Evolutionary conservation across 1,284 basidiomycete species (phyloP).

Genomic region (Malassezia slooffiae): DNA sequence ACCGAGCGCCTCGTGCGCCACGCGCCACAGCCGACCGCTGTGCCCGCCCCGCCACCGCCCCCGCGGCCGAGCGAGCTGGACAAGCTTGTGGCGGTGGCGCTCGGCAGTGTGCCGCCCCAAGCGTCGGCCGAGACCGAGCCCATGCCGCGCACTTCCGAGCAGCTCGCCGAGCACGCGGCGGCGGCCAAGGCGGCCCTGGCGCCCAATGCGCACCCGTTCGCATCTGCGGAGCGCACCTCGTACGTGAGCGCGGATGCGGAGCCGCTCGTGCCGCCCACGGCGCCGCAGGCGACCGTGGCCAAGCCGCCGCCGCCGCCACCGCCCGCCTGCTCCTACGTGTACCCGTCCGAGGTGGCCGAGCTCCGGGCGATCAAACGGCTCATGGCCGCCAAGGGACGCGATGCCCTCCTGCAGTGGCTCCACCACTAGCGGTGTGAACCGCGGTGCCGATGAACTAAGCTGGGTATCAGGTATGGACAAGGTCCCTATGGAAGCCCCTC

Average conservation of each 20-base stretch:
- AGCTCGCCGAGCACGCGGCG: slow-evolving; percentile 3
- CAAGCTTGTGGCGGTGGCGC: slow-evolving; percentile 6
- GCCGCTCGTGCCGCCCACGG: not conserved
- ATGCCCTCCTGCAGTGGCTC: slow-evolving; percentile 17
- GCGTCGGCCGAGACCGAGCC: not conserved
- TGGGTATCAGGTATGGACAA: too few relatives aligned
- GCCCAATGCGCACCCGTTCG: slow-evolving; percentile 10
- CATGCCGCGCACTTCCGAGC: not conserved
- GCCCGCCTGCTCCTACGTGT: slow-evolving; percentile 7
- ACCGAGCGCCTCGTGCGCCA: not conserved
- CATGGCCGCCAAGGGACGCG: slow-evolving; percentile 21
- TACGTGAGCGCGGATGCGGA: slow-evolving; percentile 1
- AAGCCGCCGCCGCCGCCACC: not conserved
- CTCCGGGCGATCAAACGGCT: slow-evolving; percentile 26
- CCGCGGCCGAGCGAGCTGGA: not conserved
- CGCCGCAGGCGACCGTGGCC: not conserved
- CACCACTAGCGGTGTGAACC: too few relatives aligned
- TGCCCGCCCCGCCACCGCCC: not conserved
- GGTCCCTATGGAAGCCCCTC: too few relatives aligned
- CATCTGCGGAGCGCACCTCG: slow-evolving; percentile 6
- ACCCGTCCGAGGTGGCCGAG: slow-evolving; percentile 24
- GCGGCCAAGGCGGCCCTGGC: slow-evolving; percentile 2
- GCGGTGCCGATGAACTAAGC: too few relatives aligned
- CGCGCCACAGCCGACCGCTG: not conserved
- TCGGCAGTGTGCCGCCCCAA: not conserved